These are phyloP conservation scores for Saxispiralis lemnorum DNA, from an alignment of 495 filamentous ascomycete genomes.

Conservation along the genomic window DNA sequence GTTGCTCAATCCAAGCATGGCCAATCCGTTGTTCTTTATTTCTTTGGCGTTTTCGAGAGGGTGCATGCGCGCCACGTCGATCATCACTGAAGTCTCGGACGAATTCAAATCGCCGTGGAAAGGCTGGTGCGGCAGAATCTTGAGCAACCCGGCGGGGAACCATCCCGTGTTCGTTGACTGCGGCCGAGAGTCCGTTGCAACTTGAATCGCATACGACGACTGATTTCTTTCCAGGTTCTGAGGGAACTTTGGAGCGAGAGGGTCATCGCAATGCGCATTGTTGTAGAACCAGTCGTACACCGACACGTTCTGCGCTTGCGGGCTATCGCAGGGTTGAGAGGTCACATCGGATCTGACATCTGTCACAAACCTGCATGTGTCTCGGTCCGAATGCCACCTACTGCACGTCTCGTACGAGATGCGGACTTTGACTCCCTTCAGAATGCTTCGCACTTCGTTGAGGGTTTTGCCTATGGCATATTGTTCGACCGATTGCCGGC, in stretches of 20 bases:
- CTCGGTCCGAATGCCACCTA: background rate
- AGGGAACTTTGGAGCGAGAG: background rate
- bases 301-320: background rate
- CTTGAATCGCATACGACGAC: background rate
- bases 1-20: background rate
- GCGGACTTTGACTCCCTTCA: slow-evolving; percentile 5
- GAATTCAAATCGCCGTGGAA: background rate
- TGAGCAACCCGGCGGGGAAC: background rate
- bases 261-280: background rate
- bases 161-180: background rate
- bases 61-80: background rate
- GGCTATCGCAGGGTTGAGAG: background rate
- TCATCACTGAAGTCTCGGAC: background rate
- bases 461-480: background rate
- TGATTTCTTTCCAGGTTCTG: background rate
- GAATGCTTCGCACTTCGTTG: background rate
- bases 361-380: background rate
- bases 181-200: background rate
- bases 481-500: background rate
- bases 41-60: background rate
- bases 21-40: background rate
- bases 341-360: background rate
- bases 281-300: background rate
- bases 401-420: background rate
- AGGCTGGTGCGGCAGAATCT: background rate